Percentiles rank a stretch among this genome's conserved stretches.
phyloP scores from a whole-genome alignment of 768 basidiomycete genomes.

The Russula dissimulans region DNA sequence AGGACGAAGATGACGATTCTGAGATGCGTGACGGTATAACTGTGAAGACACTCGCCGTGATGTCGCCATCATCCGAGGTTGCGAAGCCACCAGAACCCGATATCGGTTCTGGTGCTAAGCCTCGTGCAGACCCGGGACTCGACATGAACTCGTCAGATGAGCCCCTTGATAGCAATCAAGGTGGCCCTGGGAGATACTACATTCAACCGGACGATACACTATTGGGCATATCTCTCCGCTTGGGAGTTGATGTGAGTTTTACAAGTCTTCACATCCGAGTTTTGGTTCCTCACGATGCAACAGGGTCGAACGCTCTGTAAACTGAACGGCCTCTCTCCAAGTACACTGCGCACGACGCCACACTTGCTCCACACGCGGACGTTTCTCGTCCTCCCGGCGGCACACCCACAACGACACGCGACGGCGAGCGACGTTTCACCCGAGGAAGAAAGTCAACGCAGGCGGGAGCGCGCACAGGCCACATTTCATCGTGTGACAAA shows the following conservation, averaged over 20 bases:
- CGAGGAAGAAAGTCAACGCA: conserved; percentile 35
- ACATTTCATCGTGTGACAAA: conserved; percentile 57
- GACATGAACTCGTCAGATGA: not conserved
- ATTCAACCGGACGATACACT: conserved; percentile 17
- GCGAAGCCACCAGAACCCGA: not conserved
- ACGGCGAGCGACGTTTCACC: conserved; percentile 24
- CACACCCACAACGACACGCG: conserved; percentile 21
- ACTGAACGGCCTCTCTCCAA: conserved; percentile 56
- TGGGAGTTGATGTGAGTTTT: conserved; percentile 43
- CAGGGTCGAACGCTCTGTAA: conserved; percentile 54
- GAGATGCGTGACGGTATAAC: not conserved
- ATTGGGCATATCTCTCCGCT: conserved; percentile 12
- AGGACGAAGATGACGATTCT: conserved; percentile 32
- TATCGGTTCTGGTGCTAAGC: not conserved
- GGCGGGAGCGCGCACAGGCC: conserved; percentile 48
- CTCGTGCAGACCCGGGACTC: not conserved
- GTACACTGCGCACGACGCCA: conserved; percentile 59
- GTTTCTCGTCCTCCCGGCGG: conserved; percentile 45
- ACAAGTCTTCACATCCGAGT: not conserved
- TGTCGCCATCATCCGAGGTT: not conserved
- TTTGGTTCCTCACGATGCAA: not conserved
- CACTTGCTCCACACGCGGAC: conserved; percentile 65
- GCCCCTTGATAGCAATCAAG: not conserved
- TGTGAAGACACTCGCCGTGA: not conserved
- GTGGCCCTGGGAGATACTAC: conserved; percentile 6